Evolutionary conservation across 2,329 filamentous ascomycete species (phyloP), one percentile per base, ranked within the genome.

Genomic region (Fusarium multiceps): DNA sequence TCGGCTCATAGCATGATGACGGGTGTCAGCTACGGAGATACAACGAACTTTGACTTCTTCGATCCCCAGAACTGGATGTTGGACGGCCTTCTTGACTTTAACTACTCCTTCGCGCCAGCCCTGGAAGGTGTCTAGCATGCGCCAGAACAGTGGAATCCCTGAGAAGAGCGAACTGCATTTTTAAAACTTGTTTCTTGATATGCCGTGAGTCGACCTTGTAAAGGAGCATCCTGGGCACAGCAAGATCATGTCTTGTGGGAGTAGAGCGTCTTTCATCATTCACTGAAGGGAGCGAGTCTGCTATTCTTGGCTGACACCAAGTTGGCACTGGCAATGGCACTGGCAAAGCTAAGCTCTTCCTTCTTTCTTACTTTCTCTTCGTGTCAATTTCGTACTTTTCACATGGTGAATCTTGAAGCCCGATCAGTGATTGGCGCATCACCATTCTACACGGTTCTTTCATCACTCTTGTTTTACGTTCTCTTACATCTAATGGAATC

Each of bases 21-120:
- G 27, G 82, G 82, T 30, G 79, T 88, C 67, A 85, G 86, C 72
- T 91, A 92, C 68, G 86, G 87, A 70, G 87, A 92, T 58, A 87
- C 92, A 57, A 87, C 88, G 12, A 91, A 89, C 73, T 94, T 94
- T 78, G 93, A 97, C 78, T 93, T 97, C 66, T 97, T 97, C 76
- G 94, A 97, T 80, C 93, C 94, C 2, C 86, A 97, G 74, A 93
- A 95, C 78, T 98, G 94, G 94, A 93, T 97, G 84, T 83, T 98
- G 64, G 94, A 98, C 78, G 93, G 93, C 16, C 84, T 95, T 34
- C 85, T 96, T 64, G 92, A 94, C 77, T 92, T 95, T 77, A 93
- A 92, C 69, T 94, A 91, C 76, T 86, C 84, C 13, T 90, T 88
- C 74, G 83, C 86, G 40, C 81, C 82, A 59, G 83, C 85, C 2